Percentiles rank a stretch among this genome's conserved stretches.
Conservation (phyloP, 176 grass and related monocot genomes). For the Canna indica region DNA sequence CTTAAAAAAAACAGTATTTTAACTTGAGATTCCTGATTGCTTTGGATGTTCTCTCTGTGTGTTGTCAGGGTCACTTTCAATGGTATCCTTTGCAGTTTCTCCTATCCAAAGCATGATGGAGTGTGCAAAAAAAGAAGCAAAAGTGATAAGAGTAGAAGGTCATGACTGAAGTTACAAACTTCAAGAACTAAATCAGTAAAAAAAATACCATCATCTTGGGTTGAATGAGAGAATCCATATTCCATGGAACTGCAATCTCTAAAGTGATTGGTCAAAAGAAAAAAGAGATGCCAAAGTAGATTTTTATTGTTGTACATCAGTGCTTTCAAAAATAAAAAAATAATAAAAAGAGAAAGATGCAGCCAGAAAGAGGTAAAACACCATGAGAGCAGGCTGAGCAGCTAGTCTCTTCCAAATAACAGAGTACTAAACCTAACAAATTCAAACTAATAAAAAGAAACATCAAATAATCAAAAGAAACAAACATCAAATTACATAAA, state of each 20-base stretch:
- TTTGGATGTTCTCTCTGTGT: neutral
- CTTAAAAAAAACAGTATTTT: too few species aligned
- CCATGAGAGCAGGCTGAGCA: neutral
- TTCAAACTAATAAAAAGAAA: neutral
- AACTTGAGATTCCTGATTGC: neutral
- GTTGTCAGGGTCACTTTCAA: neutral
- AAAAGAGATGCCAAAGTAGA: slow-evolving; percentile 1
- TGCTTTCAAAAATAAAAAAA: neutral
- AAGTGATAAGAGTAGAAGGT: neutral
- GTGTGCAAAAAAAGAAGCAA: neutral
- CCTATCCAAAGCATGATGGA: neutral
- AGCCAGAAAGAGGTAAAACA: neutral
- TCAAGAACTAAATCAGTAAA: neutral
- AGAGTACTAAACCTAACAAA: neutral
- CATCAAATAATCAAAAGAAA: neutral
- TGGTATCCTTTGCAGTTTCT: too few species aligned
- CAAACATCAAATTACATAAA: neutral
- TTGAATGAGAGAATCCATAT: neutral
- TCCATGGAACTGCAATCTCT: neutral
- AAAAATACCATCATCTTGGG: slow-evolving; percentile 1
- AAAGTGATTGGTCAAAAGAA: slow-evolving; percentile 3
- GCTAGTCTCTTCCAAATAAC: neutral
- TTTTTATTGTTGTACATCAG: neutral
- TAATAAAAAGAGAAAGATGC: neutral
- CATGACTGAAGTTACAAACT: neutral